Base-by-base conservation (phyloP, 441 rosid species). In the Bruguiera hainesii region DNA sequence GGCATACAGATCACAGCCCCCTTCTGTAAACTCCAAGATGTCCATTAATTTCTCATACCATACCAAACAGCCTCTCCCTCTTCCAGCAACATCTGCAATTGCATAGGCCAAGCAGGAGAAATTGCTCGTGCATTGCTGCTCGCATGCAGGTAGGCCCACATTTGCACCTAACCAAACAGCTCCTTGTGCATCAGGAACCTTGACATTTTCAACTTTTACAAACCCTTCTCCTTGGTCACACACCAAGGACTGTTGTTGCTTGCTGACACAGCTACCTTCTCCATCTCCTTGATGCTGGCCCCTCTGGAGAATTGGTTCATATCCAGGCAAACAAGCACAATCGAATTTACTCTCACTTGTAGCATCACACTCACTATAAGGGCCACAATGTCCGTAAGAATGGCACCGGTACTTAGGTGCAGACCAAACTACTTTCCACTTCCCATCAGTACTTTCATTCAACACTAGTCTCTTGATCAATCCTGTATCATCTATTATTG, bases 291-390 rank as follows among this genome's bases (percentile, higher is more conserved):
- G 6, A 63, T 21, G 1, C 76, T 67, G 61, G 2, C 61, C 37
- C 0, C 20, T 55, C 0, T 19, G 35, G 7, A 56, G 52, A 23
- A 30, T 66, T 20, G 77, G 77, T 56, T 71, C 71, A 31, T 63
- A 78, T 10, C 78, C 77, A 7, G 78, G 68, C 48, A 79, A 67
- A 65, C 83, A 83, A 11, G 66, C 15, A 60, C 83, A 83, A 56
- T 31, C 68, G 13, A 75, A 76, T 18, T 0, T 2, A 19, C 15
- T 7, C 1, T 1, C 42, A 21, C 42, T 9, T 29, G 20, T 7
- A 0, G 42, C 21, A 20, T 60, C 39, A 23, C 75, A 74, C 21
- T 30, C 23, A 3, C 80, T 71, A 61, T 83, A 63, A 18, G 81
- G 49, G 20, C 84, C 87, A 63, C 83, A 83, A 0, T 2, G 64